Evolutionary conservation across 164 flowering plant genomes (phyloP).

Genomic region (Hamamelis virginiana): DNA sequence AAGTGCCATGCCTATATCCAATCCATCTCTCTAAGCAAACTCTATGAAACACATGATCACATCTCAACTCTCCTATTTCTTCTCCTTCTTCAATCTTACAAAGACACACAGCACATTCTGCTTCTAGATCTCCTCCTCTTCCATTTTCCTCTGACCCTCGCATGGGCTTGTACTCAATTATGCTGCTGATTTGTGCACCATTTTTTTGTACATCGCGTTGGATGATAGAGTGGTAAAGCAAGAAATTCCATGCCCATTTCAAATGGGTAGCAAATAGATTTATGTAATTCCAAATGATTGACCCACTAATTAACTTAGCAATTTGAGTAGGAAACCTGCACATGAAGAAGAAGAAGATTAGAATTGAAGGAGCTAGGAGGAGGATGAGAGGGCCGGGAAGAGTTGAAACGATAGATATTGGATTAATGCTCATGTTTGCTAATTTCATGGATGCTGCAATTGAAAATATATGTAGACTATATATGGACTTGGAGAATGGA

Average conservation of each 20-base stretch:
- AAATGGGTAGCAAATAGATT: neutral
- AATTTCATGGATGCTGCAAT: no score
- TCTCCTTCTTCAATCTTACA: conserved; percentile 33
- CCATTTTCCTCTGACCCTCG: neutral
- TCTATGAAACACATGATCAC: conserved; percentile 36
- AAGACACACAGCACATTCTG: conserved; percentile 36
- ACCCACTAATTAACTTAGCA: neutral
- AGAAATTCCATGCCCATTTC: conserved; percentile 1
- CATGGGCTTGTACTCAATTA: neutral
- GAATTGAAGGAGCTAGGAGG: neutral
- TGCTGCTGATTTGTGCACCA: neutral
- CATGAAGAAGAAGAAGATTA: neutral
- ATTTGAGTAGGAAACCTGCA: no score
- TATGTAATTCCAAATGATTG: neutral
- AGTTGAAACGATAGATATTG: no score
- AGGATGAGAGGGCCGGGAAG: neutral
- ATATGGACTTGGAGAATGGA: no score
- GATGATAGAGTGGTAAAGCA: neutral
- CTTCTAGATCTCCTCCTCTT: no score
- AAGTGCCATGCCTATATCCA: conserved; percentile 9
- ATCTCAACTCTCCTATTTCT: conserved; percentile 32
- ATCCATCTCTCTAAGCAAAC: conserved; percentile 38
- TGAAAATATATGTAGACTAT: no score
- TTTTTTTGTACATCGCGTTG: neutral
- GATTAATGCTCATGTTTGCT: no score